phyloP scores from a whole-genome alignment of 768 basidiomycete genomes.

The Dioszegia crocea region DNA sequence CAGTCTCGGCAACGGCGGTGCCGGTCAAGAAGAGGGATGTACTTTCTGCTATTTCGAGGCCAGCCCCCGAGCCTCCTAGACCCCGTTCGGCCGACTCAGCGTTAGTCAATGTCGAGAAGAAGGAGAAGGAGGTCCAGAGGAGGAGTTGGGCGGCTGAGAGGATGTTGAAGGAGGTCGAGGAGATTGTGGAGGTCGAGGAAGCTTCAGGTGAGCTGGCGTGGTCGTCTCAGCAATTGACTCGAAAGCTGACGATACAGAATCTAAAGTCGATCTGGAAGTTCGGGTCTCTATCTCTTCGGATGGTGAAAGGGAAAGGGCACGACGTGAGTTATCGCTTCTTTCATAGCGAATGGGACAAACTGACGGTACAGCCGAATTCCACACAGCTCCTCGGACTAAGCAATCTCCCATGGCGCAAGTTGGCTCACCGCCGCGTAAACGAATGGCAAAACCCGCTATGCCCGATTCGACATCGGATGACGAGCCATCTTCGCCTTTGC shows the following conservation, averaged over 20 bases:
- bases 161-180: slow-evolving; percentile 3
- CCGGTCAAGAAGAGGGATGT: slow-evolving; percentile 23
- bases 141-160: slow-evolving; percentile 24
- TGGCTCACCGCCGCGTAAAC: slow-evolving; percentile 8
- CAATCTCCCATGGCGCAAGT: slow-evolving; percentile 3
- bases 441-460: slow-evolving; percentile 12
- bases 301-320: background rate
- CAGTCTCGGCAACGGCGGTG: background rate
- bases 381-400: background rate
- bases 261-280: background rate
- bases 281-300: background rate
- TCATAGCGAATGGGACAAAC: background rate
- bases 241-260: background rate
- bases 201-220: background rate
- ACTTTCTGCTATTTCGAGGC: slow-evolving; percentile 22
- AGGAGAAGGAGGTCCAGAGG: slow-evolving; percentile 20
- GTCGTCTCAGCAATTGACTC: background rate
- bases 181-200: background rate
- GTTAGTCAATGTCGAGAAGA: background rate
- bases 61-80: slow-evolving; percentile 36
- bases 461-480: slow-evolving; percentile 5
- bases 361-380: background rate
- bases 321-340: too few relatives aligned
- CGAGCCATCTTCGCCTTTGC: background rate
- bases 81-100: slow-evolving; percentile 23